Evolutionary conservation across 139 green algal species (phyloP), one percentile per base, ranked within the genome.

Genomic region (Chlorella sp.): DNA sequence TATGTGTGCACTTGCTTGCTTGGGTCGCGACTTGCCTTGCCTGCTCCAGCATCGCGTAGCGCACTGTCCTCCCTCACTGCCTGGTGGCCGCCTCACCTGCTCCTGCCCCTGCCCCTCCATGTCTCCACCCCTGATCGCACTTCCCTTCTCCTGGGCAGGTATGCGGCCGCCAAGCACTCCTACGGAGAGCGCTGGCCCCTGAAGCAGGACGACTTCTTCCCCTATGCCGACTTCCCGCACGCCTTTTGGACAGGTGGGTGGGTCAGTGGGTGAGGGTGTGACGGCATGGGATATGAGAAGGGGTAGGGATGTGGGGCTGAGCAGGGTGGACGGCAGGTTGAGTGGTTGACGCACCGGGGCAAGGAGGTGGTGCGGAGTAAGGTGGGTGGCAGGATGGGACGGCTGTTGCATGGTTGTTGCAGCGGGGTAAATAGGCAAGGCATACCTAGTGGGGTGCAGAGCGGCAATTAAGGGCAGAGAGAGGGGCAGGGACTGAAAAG

Each of bases 141-240:
- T 36, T 28, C 28, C 30, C 69, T 19, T 37, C 21, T n/a, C 3
- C 26, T 68, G 60, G 48, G 48, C 77, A 90, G 86, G 0, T 99
- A 99, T 82, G 86, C 96, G 0, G 93, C 76, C 18, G 96, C 94
- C 61, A 98, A 98, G 91, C 89, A 96, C 53, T 81, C 60, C 15
- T 94, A 95, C 82, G 91, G 91, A 30, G 32, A 90, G 5, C 80
- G 64, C 34, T 97, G 95, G 95, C 93, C 95, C 15, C 86, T 96
- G 22, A 98, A 97, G 91, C 93, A 89, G 12, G 95, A 97, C 86
- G 97, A 99, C 90, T 98, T 98, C 92, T 99, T 99, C 89, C 97
- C 97, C 15, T 99, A 99, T 81, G 94, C 96, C 22, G 96, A 99
- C 90, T 92, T 83, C 77, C 86, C 91, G 4, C 92, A 98, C 83